A percentile compares a stretch with the other conserved stretches of the same genome.
These are phyloP conservation scores for Polyporus tsugae DNA, from an alignment of 1,284 basidiomycete genomes.

Conservation along the genomic window DNA sequence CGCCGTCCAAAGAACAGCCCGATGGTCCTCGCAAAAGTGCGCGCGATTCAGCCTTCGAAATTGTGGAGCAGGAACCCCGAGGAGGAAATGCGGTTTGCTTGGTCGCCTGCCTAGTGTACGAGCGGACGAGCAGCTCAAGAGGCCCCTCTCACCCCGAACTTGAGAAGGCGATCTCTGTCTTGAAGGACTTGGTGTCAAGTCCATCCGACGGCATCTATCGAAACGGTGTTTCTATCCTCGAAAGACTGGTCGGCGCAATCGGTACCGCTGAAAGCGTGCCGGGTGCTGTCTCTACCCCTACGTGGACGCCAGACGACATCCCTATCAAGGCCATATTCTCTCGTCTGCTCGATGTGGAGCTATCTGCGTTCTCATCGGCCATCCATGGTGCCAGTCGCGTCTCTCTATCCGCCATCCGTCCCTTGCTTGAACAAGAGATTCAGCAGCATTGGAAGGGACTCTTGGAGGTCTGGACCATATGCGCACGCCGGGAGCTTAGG, in stretches of 20 bases:
- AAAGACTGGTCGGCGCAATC: constrained; percentile 46
- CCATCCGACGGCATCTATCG: constrained; percentile 39
- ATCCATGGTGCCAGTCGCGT: constrained; percentile 37
- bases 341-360: constrained; percentile 35
- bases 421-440: constrained; percentile 55
- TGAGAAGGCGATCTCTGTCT: constrained; percentile 45
- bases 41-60: constrained; percentile 44
- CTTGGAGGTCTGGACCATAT: constrained; percentile 48
- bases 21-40: not conserved
- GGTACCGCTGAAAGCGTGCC: constrained; percentile 29
- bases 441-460: constrained; percentile 52
- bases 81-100: constrained; percentile 51
- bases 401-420: constrained; percentile 42
- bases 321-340: constrained; percentile 40
- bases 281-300: constrained; percentile 14
- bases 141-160: constrained; percentile 23
- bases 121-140: constrained; percentile 10
- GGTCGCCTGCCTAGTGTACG: constrained; percentile 46
- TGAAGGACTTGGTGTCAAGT: constrained; percentile 49
- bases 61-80: constrained; percentile 54
- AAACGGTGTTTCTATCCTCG: constrained; percentile 51
- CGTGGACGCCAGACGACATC: constrained; percentile 24
- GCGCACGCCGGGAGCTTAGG: constrained; percentile 32
- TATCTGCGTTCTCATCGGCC: constrained; percentile 32
- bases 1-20: constrained; percentile 26